A percentile compares a stretch with the other conserved stretches of the same genome.
Conservation (phyloP, 345 rosid genomes). For the Pistacia atlantica region DNA sequence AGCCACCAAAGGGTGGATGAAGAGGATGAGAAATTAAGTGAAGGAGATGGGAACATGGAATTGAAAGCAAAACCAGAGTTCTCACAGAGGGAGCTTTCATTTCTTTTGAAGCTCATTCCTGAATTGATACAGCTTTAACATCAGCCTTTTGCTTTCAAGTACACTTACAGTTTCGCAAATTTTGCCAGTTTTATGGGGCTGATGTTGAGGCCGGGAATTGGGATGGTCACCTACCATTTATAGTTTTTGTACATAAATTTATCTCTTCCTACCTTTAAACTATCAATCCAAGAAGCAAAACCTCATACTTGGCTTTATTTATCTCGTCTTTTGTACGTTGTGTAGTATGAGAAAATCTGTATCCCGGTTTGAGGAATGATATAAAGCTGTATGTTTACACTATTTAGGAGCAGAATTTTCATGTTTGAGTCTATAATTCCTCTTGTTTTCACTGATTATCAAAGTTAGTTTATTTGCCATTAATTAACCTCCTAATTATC, state of each 20-base stretch:
- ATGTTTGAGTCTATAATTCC: too few relatives aligned
- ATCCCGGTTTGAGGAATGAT: too few relatives aligned
- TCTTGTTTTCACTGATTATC: too few relatives aligned
- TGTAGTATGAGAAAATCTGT: too few relatives aligned
- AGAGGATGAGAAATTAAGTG: slow-evolving; percentile 19
- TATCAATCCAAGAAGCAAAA: not conserved
- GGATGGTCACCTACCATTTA: not conserved
- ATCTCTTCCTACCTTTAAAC: not conserved
- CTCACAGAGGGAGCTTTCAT: slow-evolving; percentile 71
- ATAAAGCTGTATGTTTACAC: too few relatives aligned
- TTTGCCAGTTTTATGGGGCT: not conserved
- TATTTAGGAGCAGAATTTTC: too few relatives aligned
- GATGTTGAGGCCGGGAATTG: not conserved
- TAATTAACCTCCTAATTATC: too few relatives aligned
- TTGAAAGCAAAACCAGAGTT: slow-evolving; percentile 58
- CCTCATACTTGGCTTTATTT: not conserved
- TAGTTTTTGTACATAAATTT: not conserved
- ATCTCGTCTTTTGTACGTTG: not conserved
- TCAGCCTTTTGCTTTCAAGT: not conserved
- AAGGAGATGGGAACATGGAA: not conserved
- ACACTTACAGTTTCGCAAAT: not conserved
- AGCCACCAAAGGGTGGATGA: slow-evolving; percentile 34
- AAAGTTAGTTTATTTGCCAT: too few relatives aligned
- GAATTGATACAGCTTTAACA: slow-evolving; percentile 54
- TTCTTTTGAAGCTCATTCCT: slow-evolving; percentile 88